A percentile compares a stretch with the other conserved stretches of the same genome.
Evolutionary conservation across 108 stramenopile genomes (phyloP).

Genomic region (Cyclotella sp.): DNA sequence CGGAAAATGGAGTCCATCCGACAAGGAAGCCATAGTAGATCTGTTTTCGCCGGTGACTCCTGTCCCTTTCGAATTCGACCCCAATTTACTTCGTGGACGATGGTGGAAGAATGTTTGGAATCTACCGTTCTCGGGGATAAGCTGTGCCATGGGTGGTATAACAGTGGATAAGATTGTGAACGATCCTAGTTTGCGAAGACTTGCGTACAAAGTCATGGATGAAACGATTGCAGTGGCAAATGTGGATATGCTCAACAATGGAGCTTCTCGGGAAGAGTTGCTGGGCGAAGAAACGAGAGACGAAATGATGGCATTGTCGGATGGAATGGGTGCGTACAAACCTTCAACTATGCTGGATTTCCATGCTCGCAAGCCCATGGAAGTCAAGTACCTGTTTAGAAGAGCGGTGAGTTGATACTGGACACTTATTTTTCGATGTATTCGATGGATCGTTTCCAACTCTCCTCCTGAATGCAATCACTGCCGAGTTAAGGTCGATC

Average conservation of each 20-base stretch:
- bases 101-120: conserved; percentile 92
- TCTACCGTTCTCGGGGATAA: conserved; percentile 87
- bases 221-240: conserved; percentile 86
- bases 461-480: not conserved
- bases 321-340: conserved; percentile 82
- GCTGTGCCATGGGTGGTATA: conserved; percentile 89
- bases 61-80: conserved; percentile 65
- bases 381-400: conserved; percentile 82
- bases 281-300: conserved; percentile 44
- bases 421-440: not conserved
- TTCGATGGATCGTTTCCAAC: not conserved
- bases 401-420: conserved; percentile 50
- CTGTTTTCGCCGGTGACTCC: conserved; percentile 61
- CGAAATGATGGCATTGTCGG: conserved; percentile 76
- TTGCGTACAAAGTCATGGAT: conserved; percentile 77
- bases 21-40: conserved; percentile 55
- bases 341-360: conserved; percentile 86
- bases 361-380: conserved; percentile 75
- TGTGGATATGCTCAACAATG: conserved; percentile 66
- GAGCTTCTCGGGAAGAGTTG: conserved; percentile 31
- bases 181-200: conserved; percentile 71
- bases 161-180: conserved; percentile 82
- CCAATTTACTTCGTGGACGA: conserved; percentile 64
- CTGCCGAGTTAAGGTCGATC: conserved; percentile 31
- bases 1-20: conserved; percentile 37